Evolutionary conservation across 2,329 filamentous ascomycete genomes (phyloP).

Genomic region (Lecanicillium sp.): DNA sequence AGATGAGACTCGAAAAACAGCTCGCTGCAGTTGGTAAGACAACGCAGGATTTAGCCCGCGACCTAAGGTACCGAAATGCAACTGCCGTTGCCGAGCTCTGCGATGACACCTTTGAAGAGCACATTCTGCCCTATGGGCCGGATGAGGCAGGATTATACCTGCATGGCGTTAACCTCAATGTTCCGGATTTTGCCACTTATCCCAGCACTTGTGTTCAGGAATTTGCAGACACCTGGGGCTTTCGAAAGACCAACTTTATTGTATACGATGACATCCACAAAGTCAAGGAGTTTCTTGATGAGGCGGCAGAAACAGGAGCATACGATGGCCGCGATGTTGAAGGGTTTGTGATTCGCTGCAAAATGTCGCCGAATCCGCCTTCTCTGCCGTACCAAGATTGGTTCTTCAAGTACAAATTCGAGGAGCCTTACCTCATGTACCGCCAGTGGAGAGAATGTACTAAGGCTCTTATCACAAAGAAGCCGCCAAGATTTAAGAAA

Average conservation of each 20-base stretch:
- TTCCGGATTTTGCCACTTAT: constrained; percentile 87
- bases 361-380: constrained; percentile 45
- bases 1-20: constrained; percentile 74
- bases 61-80: constrained; percentile 72
- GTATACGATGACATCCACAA: constrained; percentile 64
- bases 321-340: constrained; percentile 91
- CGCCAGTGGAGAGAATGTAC: constrained; percentile 97
- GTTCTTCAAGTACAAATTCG: constrained; percentile 99
- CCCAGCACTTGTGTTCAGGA: constrained; percentile 73
- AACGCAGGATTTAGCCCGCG: constrained; percentile 66
- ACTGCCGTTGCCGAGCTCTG: constrained; percentile 95
- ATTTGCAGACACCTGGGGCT: constrained; percentile 90
- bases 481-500: constrained; percentile 71
- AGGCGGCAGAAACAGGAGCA: constrained; percentile 77
- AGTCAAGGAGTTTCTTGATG: constrained; percentile 75
- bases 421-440: constrained; percentile 98
- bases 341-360: constrained; percentile 93
- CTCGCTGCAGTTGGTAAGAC: constrained; percentile 70
- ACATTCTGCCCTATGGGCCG: constrained; percentile 80
- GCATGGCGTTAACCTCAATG: constrained; percentile 90
- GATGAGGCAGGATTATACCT: constrained; percentile 85
- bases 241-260: constrained; percentile 78
- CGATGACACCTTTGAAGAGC: constrained; percentile 93
- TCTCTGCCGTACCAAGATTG: constrained; percentile 66
- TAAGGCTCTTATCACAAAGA: constrained; percentile 73